Conservation (phyloP, 352 stramenopile species). For the Globisporangium camurandrum region DNA sequence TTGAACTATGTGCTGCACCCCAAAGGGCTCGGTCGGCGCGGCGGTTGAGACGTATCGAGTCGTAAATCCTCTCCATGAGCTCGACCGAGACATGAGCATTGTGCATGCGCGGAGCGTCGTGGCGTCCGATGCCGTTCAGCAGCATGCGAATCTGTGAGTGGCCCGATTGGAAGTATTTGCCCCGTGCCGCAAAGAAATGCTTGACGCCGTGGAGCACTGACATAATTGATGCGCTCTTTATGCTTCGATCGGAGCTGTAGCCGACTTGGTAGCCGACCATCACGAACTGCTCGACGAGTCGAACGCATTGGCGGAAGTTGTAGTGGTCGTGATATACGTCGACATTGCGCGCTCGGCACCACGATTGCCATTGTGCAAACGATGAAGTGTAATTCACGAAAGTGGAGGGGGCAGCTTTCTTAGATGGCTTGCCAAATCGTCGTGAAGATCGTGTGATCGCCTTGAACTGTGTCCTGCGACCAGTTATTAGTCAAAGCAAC, state of each 20-base stretch:
- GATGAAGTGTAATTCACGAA: too few species aligned
- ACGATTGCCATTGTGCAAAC: too few species aligned
- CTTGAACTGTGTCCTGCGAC: background rate
- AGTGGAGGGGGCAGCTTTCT: background rate
- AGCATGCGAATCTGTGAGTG: background rate
- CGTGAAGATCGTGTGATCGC: background rate
- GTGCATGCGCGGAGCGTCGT: background rate
- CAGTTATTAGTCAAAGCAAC: background rate
- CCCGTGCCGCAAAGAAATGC: background rate
- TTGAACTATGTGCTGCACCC: too few species aligned
- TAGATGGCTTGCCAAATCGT: background rate
- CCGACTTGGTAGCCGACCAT: too few species aligned
- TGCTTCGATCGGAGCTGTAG: too few species aligned
- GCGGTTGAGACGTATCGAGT: background rate
- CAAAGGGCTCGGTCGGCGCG: background rate
- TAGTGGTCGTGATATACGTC: too few species aligned
- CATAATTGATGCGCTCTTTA: too few species aligned
- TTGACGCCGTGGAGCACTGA: background rate
- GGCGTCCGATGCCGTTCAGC: background rate
- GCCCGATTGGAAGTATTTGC: background rate
- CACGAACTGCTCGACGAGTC: too few species aligned
- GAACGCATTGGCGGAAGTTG: constrained; percentile 70
- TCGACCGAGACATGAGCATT: background rate
- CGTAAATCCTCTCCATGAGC: background rate
- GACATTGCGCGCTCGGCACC: too few species aligned